A percentile compares a stretch with the other conserved stretches of the same genome.
phyloP scores from a whole-genome alignment of 192 early-diverging fungal species.

The Geosiphon pyriformis region DNA sequence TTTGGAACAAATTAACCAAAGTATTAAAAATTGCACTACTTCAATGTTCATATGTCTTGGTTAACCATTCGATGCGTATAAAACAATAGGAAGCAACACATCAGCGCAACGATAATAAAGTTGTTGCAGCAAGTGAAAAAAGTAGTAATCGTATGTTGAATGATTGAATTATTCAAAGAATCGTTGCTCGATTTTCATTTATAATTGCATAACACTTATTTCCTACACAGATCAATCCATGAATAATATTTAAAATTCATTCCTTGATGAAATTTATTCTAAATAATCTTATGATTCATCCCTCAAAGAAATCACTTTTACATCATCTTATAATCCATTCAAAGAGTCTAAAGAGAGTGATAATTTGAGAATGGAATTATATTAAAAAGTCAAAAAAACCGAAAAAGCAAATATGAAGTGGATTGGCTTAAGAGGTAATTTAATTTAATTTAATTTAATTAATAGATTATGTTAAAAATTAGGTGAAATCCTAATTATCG shows the following conservation, averaged over 20 bases:
- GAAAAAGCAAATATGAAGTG: neutral
- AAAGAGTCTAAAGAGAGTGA: neutral
- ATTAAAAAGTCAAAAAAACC: neutral
- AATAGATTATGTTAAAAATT: neutral
- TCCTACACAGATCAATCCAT: too few species aligned
- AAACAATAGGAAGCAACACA: too few species aligned
- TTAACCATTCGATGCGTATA: neutral
- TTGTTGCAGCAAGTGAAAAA: too few species aligned
- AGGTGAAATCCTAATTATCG: neutral
- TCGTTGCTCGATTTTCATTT: too few species aligned
- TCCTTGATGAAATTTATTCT: too few species aligned
- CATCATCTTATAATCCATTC: neutral
- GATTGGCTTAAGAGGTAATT: neutral
- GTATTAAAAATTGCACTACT: neutral
- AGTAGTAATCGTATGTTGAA: too few species aligned
- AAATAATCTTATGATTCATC: too few species aligned
- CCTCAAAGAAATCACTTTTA: too few species aligned
- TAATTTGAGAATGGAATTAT: neutral
- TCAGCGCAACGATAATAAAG: too few species aligned
- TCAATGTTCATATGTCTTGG: neutral
- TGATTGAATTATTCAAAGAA: too few species aligned
- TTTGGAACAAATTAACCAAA: neutral
- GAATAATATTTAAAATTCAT: too few species aligned
- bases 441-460: neutral
- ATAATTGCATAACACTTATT: too few species aligned